phyloP scores from a whole-genome alignment of 768 basidiomycete genomes.

The Lactarius vividus region DNA sequence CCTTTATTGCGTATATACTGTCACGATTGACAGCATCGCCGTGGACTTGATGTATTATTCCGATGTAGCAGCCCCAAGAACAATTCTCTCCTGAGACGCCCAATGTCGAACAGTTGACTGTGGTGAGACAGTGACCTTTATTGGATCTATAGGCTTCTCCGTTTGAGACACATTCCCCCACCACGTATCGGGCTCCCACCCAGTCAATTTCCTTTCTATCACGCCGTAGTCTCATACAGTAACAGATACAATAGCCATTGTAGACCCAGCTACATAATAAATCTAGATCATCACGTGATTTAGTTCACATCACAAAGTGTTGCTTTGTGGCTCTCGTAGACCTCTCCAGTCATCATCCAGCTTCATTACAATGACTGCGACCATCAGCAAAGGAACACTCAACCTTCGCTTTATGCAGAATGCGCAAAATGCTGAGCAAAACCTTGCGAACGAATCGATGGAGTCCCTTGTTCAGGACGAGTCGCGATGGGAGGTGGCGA shows the following conservation, averaged over 20 bases:
- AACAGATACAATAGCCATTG: too few relatives aligned
- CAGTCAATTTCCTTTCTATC: conserved; percentile 3
- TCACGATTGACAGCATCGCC: conserved; percentile 23
- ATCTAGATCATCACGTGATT: background rate
- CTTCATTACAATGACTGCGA: conserved; percentile 12
- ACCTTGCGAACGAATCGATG: background rate
- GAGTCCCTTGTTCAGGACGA: conserved; percentile 19
- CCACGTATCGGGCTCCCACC: background rate
- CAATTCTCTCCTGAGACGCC: conserved; percentile 4
- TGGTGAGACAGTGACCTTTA: conserved; percentile 4
- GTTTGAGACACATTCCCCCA: background rate
- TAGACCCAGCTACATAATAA: too few relatives aligned
- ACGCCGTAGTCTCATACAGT: too few relatives aligned
- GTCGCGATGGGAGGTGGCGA: conserved; percentile 24
- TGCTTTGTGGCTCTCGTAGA: background rate
- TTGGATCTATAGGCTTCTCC: background rate
- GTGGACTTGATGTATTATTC: conserved; percentile 19
- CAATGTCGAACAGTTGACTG: background rate
- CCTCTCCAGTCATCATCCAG: background rate
- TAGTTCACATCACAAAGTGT: background rate
- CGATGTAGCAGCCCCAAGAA: conserved; percentile 7
- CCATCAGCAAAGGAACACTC: conserved; percentile 26
- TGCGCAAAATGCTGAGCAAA: conserved; percentile 5
- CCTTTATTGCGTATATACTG: background rate
- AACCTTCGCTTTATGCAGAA: conserved; percentile 29